Evolutionary conservation across 192 early-diverging fungal species (phyloP), one percentile per base, ranked within the genome.

Genomic region (Backusella australiensis): DNA sequence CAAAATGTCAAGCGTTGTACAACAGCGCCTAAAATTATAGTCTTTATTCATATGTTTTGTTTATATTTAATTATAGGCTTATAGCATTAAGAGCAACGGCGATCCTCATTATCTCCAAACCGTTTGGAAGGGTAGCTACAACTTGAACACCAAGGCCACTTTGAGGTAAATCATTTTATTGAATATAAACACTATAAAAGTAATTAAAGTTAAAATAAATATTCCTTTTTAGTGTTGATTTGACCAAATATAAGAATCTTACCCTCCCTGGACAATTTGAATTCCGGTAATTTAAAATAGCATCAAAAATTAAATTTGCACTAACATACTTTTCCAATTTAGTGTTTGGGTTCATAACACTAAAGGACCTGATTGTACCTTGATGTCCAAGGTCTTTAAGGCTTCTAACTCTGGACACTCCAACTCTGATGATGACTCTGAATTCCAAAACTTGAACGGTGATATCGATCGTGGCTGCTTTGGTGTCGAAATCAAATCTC

Each of bases 351-450:
- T 78, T 29, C 77, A 78, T 67, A 78, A 78, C 42, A 39, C 67
- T 19, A 35, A 32, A 11, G 80, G 80, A 41, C 80, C 80, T 39
- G 80, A 81, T 36, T 81, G 80, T 74, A 77, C 76, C 15, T 71
- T 77, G 34, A 81, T 81, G 80, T 74, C 72, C 76, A 81, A 81
- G 76, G 80, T 81, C 5, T 81, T 81, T 73, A 74, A 74, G 44
- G 80, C 77, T 34, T 26, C 41, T 8, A 53, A 63, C 17, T 56
- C 39, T 19, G 49, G 39, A 29, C 80, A 81, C 59, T 75, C 32
- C 52, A 81, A 81, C n/a, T 74, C 52, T 39, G 69, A 44, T 69
- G 79, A 72, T n/a, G 69, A 66, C 21, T 41, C 46, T 49, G 56
- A 70, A 35, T 72, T 59, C 17, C 32, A 66, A 23, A 67, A 34